Percentiles rank a stretch among this genome's conserved stretches.
Evolutionary conservation across 768 basidiomycete genomes (phyloP).

Genomic region (Russula dissimulans): DNA sequence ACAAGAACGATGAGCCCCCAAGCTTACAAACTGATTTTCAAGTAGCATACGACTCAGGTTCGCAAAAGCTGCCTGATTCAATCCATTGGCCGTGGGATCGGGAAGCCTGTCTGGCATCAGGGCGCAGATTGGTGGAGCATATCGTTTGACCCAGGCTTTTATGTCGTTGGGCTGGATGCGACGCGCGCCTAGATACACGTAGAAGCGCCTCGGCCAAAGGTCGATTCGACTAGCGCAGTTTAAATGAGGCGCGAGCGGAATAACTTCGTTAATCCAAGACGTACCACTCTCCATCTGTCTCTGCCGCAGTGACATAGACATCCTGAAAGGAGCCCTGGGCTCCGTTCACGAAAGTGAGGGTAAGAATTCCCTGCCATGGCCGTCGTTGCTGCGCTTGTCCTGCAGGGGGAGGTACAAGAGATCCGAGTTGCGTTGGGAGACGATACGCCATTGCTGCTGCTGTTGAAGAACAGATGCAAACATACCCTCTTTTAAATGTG

Average conservation of each 20-base stretch:
- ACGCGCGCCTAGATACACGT: slow-evolving; percentile 34
- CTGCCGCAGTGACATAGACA: slow-evolving; percentile 52
- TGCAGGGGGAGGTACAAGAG: slow-evolving; percentile 46
- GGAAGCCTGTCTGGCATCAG: slow-evolving; percentile 54
- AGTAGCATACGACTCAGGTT: slow-evolving; percentile 43
- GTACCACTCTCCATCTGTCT: slow-evolving; percentile 66
- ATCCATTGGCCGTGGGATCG: slow-evolving; percentile 37
- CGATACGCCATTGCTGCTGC: slow-evolving; percentile 44
- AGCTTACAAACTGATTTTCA: slow-evolving; percentile 44
- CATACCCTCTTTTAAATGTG: slow-evolving; percentile 11
- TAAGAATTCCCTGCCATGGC: slow-evolving; percentile 52
- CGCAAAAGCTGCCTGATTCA: slow-evolving; percentile 48
- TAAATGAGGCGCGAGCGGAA: slow-evolving; percentile 1
- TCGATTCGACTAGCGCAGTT: slow-evolving; percentile 36
- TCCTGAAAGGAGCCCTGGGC: slow-evolving; percentile 38
- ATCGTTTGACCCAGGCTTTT: slow-evolving; percentile 42
- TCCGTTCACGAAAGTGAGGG: slow-evolving; percentile 40
- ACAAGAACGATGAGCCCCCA: background rate
- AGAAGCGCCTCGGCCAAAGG: slow-evolving; percentile 44
- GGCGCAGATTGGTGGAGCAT: slow-evolving; percentile 42
- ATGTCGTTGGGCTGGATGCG: slow-evolving; percentile 38
- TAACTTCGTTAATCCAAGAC: slow-evolving; percentile 23
- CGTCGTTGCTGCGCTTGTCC: slow-evolving; percentile 33
- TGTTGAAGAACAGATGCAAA: background rate
- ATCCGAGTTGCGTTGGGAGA: slow-evolving; percentile 51